A percentile compares a stretch with the other conserved stretches of the same genome.
Evolutionary conservation across 164 flowering plant genomes (phyloP).

Genomic region (Magnolia changhungtana): DNA sequence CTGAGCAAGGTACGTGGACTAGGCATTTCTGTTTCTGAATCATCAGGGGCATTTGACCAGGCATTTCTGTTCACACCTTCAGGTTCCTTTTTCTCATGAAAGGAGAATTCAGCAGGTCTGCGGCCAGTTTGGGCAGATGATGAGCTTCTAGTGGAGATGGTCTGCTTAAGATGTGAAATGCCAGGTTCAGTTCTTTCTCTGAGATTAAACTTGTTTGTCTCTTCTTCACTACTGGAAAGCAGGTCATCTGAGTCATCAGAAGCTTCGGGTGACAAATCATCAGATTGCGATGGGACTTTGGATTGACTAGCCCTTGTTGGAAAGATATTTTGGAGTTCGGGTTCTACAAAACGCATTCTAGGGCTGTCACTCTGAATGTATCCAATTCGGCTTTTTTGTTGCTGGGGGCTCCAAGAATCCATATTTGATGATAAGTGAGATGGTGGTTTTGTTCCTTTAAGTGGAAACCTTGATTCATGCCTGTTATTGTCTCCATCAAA

Average conservation of each 20-base stretch:
- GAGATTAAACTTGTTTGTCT: conserved; percentile 18
- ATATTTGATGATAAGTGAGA: conserved; percentile 12
- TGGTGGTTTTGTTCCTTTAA: conserved; percentile 26
- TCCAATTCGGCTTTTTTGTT: conserved; percentile 9
- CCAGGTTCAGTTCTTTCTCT: conserved; percentile 11
- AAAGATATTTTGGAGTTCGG: conserved; percentile 17
- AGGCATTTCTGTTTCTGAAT: conserved; percentile 17
- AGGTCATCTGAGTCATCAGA: conserved; percentile 62
- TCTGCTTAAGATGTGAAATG: no score
- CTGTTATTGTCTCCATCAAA: conserved; percentile 17
- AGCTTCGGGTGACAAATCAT: conserved; percentile 28
- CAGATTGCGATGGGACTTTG: conserved; percentile 21
- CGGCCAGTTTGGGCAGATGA: not conserved
- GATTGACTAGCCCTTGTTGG: conserved; percentile 21
- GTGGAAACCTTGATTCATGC: conserved; percentile 17
- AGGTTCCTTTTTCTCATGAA: conserved; percentile 4
- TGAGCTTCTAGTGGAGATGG: not conserved
- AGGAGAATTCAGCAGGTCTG: not conserved
- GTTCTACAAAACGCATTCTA: conserved; percentile 19
- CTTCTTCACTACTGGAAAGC: conserved; percentile 55
- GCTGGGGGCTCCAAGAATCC: conserved; percentile 24
- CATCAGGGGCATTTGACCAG: conserved; percentile 19
- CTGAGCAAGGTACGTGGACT: no score
- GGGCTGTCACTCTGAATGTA: conserved; percentile 7
- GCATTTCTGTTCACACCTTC: not conserved